Conservation (phyloP, 163 green algal genomes). For the Scenedesmus sp. region DNA sequence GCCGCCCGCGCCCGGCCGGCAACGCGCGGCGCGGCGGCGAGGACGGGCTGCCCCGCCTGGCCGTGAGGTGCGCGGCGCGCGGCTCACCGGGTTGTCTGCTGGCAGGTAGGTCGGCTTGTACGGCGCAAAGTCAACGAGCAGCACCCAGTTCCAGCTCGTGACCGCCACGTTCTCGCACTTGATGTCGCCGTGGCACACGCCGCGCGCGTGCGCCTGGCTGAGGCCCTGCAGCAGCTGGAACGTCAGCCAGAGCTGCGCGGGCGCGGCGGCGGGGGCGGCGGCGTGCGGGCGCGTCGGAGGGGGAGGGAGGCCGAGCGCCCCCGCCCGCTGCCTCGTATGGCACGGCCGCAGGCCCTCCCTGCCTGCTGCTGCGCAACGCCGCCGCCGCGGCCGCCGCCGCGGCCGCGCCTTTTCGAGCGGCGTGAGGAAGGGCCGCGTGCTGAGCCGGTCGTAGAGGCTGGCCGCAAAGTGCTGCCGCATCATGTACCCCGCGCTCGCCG, state of each 20-base stretch:
- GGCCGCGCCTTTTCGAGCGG: slow-evolving; percentile 82
- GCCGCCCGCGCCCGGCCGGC: no score
- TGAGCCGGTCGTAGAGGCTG: slow-evolving; percentile 91
- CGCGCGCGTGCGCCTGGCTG: slow-evolving; percentile 75
- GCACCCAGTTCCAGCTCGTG: slow-evolving; percentile 95
- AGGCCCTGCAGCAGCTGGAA: slow-evolving; percentile 94
- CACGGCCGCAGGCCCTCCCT: no score
- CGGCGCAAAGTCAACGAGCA: slow-evolving; percentile 90
- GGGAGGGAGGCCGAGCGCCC: slow-evolving; percentile 7
- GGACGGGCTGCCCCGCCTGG: no score
- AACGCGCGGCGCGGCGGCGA: no score
- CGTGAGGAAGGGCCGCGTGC: slow-evolving; percentile 92
- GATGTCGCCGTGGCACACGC: slow-evolving; percentile 94
- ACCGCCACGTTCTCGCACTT: slow-evolving; percentile 96
- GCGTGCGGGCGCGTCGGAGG: not conserved
- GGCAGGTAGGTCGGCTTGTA: slow-evolving; percentile 94
- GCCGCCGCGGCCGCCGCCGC: not conserved
- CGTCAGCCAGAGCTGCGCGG: slow-evolving; percentile 84
- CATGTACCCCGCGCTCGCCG: slow-evolving; percentile 85
- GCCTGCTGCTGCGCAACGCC: not conserved
- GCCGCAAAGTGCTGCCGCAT: slow-evolving; percentile 89
- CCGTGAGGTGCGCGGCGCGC: no score
- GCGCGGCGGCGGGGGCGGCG: not conserved
- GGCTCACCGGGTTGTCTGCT: slow-evolving; percentile 88
- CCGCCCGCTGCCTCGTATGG: no score